Evolutionary conservation across 2,329 filamentous ascomycete genomes (phyloP).

Genomic region (Lasiodiplodia sp.): DNA sequence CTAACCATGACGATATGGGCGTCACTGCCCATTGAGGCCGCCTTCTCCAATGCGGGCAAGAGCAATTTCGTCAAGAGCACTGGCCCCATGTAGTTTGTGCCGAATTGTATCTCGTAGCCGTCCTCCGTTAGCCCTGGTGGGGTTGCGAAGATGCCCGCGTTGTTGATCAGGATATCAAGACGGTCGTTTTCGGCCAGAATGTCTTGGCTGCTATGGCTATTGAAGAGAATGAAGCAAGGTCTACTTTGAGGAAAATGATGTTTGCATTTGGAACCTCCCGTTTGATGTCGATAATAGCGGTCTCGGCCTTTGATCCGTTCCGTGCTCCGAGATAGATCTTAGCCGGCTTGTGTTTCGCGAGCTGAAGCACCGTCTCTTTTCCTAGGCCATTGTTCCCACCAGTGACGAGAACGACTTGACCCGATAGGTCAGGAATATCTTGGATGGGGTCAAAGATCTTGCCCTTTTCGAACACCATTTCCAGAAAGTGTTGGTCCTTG

Average conservation of each 20-base stretch:
- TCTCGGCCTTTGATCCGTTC: conserved; percentile 49
- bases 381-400: conserved; percentile 56
- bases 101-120: conserved; percentile 60
- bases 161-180: conserved; percentile 57
- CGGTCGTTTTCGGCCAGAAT: conserved; percentile 47
- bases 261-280: conserved; percentile 42
- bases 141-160: conserved; percentile 54
- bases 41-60: conserved; percentile 42
- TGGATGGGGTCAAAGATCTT: too few species aligned
- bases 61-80: conserved; percentile 57
- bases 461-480: too few species aligned
- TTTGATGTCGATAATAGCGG: conserved; percentile 51
- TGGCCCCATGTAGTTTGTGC: conserved; percentile 61
- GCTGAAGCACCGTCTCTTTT: conserved; percentile 53
- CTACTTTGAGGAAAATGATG: conserved; percentile 50
- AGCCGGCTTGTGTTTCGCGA: conserved; percentile 53
- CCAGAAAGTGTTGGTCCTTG: too few species aligned
- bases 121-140: conserved; percentile 52
- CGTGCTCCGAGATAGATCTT: conserved; percentile 58
- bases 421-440: conserved; percentile 50
- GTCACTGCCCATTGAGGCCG: not conserved
- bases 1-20: not conserved
- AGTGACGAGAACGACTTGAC: conserved; percentile 55
- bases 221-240: conserved; percentile 53
- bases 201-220: conserved; percentile 46